Conservation (phyloP, 2,329 filamentous ascomycete genomes). For the Hypoxylon sp. region DNA sequence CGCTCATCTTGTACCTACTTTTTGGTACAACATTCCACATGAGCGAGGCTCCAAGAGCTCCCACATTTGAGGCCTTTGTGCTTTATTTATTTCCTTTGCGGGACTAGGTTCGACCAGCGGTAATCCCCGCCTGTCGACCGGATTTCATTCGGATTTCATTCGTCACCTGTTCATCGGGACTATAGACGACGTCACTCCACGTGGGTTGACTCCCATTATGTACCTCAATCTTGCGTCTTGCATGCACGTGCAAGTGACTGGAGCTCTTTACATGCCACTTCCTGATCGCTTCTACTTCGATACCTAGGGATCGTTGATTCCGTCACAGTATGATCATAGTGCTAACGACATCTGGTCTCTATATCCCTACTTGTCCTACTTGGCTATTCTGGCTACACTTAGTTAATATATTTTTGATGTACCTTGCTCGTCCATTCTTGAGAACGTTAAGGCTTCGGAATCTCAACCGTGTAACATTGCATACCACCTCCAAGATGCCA, state of each 20-base stretch:
- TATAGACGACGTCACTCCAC: conserved; percentile 49
- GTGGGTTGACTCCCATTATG: conserved; percentile 17
- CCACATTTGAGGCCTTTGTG: conserved; percentile 57
- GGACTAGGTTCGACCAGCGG: conserved; percentile 26
- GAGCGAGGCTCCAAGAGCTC: conserved; percentile 68
- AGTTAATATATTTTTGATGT: conserved; percentile 40
- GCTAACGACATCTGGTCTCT: conserved; percentile 11
- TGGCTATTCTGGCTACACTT: conserved; percentile 9
- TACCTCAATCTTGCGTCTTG: conserved; percentile 26
- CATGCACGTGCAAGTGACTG: conserved; percentile 38
- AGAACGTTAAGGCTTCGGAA: conserved; percentile 26
- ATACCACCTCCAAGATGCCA: conserved; percentile 49
- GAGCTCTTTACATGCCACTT: conserved; percentile 19
- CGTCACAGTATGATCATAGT: conserved; percentile 8
- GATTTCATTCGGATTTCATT: conserved; percentile 31
- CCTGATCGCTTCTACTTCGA: conserved; percentile 9
- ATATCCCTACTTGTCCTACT: conserved; percentile 3
- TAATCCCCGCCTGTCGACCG: conserved; percentile 26
- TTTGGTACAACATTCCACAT: conserved; percentile 55
- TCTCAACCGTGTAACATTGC: conserved; percentile 33
- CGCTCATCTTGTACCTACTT: conserved; percentile 57
- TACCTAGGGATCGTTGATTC: conserved; percentile 8
- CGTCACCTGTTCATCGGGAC: conserved; percentile 28
- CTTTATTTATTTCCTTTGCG: conserved; percentile 2
- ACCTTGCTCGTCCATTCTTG: conserved; percentile 35